Conservation (phyloP, 768 basidiomycete genomes). For the Amanita pseudoporphyria region DNA sequence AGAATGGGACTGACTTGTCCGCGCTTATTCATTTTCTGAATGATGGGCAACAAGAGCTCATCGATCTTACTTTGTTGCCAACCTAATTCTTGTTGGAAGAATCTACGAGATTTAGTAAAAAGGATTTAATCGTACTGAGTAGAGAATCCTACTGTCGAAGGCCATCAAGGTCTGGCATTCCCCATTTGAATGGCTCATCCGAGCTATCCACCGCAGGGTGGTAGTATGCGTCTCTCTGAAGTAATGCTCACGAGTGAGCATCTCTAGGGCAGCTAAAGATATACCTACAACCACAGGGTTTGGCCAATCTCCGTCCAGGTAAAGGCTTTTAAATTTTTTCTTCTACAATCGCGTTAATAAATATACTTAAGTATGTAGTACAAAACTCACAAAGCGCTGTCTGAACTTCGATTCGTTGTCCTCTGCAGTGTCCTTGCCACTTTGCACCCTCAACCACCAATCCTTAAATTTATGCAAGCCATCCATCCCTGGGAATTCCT, state of each 20-base stretch:
- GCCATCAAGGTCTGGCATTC: slow-evolving; percentile 90
- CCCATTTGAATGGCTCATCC: slow-evolving; percentile 95
- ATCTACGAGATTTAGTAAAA: slow-evolving; percentile 29
- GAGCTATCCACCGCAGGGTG: slow-evolving; percentile 87
- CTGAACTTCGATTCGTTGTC: slow-evolving; percentile 74
- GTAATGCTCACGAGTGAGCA: not conserved
- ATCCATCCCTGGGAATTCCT: slow-evolving; percentile 83
- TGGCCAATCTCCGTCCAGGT: slow-evolving; percentile 80
- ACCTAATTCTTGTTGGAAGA: slow-evolving; percentile 66
- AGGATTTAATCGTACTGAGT: not conserved
- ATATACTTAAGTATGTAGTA: not conserved
- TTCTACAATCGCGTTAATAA: slow-evolving; percentile 40
- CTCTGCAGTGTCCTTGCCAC: slow-evolving; percentile 69
- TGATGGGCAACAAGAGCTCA: slow-evolving; percentile 84
- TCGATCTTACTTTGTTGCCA: slow-evolving; percentile 83
- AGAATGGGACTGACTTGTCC: slow-evolving; percentile 42
- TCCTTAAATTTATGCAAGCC: slow-evolving; percentile 81
- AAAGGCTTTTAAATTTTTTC: slow-evolving; percentile 80
- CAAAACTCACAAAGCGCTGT: slow-evolving; percentile 66
- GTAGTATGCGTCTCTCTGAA: slow-evolving; percentile 85
- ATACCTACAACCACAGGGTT: slow-evolving; percentile 76
- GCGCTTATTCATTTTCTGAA: slow-evolving; percentile 80
- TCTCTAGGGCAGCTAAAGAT: not conserved
- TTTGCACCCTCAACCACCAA: slow-evolving; percentile 94
- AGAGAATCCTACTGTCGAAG: slow-evolving; percentile 56